Evolutionary conservation across 169 alveolate species (phyloP), one percentile per base, ranked within the genome.

Genomic region (Nephromyces sp.): DNA sequence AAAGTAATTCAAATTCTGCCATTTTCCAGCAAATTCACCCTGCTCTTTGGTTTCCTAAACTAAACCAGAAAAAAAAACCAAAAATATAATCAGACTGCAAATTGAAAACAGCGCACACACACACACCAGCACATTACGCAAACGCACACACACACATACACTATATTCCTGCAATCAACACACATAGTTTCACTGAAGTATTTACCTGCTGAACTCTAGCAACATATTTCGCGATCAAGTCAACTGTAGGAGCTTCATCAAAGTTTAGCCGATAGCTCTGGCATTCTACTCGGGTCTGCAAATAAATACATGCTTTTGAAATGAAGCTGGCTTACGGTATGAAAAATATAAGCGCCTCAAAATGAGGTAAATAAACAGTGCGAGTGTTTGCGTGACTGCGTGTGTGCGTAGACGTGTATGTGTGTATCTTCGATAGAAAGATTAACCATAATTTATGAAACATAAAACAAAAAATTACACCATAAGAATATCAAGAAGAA

Each of bases 241-340:
- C 99, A 6, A 95, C 97, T 21, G 97, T 87, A 0, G 98, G 98
- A 22, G 93, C 87, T 70, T 94, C 98, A 65, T 95, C 99, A 72
- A 90, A 84, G 81, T 94, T 92, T 64, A 95, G 90, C 52, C 98
- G 87, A 82, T 94, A 96, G 62, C 95, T 77, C 85, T 97, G 98
- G 83, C 98, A 92, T 81, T 97, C 98, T 52, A 96, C 90, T 22
- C 98, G 85, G 0, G 98, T 94, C 92, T 87, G 69, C 15, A 43
- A 43, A 43, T 15, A 15, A 43, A 43, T 15, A 43, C 25, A 43
- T 15, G 15, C 15, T n/a, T 15, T 15, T 15, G 57, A 43, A n/a
- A n/a, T 43, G 57, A 43, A 15, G 57, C n/a, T n/a, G 57, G 57
- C n/a, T 43, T 43, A 43, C n/a, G n/a, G n/a, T n/a, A n/a, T n/a